Conservation (phyloP, 306 rosid genomes). For the Malus domestica region DNA sequence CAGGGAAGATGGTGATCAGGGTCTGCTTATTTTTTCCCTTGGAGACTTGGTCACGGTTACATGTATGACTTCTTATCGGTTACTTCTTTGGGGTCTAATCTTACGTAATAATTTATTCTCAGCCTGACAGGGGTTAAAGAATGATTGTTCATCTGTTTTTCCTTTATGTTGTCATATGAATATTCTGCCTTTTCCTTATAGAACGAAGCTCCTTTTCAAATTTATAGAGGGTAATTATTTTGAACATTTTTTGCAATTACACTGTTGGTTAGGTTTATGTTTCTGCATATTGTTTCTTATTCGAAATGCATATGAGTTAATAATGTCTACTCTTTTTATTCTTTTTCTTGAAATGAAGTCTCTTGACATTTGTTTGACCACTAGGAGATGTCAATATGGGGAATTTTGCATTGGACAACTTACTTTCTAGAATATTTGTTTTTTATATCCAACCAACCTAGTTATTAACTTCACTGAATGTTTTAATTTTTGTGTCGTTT, state of each 20-base stretch:
- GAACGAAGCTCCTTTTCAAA: background rate
- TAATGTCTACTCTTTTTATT: background rate
- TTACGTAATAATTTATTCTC: background rate
- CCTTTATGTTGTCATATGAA: background rate
- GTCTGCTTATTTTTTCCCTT: constrained; percentile 77
- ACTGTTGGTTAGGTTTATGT: background rate
- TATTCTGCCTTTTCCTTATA: background rate
- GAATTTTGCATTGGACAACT: background rate
- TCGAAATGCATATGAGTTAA: background rate
- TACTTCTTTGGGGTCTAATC: constrained; percentile 1
- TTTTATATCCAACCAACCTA: background rate
- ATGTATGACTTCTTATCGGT: constrained; percentile 32
- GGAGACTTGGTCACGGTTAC: constrained; percentile 66
- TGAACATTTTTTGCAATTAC: background rate
- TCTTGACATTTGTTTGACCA: background rate
- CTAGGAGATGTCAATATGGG: background rate
- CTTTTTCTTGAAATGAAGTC: background rate
- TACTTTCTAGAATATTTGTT: background rate
- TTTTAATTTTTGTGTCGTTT: constrained; percentile 1
- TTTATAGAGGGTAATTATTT: background rate
- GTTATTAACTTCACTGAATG: background rate
- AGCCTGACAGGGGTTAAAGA: background rate
- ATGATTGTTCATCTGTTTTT: background rate
- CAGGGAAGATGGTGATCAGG: constrained; percentile 71
- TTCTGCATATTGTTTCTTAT: background rate